Evolutionary conservation across 2,329 filamentous ascomycete species (phyloP).

Genomic region (Ophiostoma piceae): DNA sequence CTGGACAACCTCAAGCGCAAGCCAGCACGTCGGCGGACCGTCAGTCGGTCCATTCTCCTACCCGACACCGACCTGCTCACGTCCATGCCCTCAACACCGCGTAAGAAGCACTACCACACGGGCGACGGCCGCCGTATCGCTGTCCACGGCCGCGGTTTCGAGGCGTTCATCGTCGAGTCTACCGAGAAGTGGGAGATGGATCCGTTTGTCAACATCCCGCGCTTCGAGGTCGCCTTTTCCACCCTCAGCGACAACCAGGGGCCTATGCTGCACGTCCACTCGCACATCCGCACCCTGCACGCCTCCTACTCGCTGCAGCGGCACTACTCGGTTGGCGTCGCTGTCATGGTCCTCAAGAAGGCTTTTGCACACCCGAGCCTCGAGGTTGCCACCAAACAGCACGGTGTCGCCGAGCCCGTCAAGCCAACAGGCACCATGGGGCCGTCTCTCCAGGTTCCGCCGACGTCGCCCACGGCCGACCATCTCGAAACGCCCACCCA

Average conservation of each 20-base stretch:
- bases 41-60: constrained; percentile 62
- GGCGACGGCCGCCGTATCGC: constrained; percentile 77
- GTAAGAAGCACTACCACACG: constrained; percentile 49
- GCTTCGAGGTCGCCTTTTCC: constrained; percentile 79
- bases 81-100: constrained; percentile 47
- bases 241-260: constrained; percentile 83
- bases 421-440: background rate
- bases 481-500: background rate
- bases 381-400: constrained; percentile 33
- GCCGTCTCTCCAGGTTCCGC: background rate
- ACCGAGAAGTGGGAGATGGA: constrained; percentile 78
- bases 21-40: constrained; percentile 62
- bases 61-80: constrained; percentile 62
- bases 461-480: background rate
- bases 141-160: constrained; percentile 74
- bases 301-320: constrained; percentile 89
- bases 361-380: constrained; percentile 56
- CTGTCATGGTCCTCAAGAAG: constrained; percentile 65
- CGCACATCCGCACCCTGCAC: constrained; percentile 70
- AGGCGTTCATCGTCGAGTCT: constrained; percentile 85
- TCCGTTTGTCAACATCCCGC: constrained; percentile 78
- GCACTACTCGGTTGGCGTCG: constrained; percentile 84
- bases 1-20: constrained; percentile 58
- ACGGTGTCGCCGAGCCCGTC: background rate
- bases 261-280: constrained; percentile 80